Evolutionary conservation across 2,329 filamentous ascomycete genomes (phyloP), one percentile per base, ranked within the genome.

Genomic region (Neonectria sp.): DNA sequence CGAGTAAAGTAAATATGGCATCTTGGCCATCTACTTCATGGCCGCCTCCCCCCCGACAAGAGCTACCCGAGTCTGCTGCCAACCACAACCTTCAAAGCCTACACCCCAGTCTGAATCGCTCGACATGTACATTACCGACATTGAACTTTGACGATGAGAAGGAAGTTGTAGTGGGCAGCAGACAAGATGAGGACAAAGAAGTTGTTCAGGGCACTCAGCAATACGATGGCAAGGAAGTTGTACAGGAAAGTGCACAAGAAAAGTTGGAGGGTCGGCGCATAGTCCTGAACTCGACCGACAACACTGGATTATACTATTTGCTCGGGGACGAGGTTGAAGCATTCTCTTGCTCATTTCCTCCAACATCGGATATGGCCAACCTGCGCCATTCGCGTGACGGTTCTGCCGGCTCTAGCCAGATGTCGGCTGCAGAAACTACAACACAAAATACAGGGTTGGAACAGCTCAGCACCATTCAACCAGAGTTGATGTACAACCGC

Each of bases 101-200:
- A 6, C 29, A 55, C 25, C 21, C 15, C 7, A 13, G 24, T 9
- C 33, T 29, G 8, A 17, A 35, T 21, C 15, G n/a, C 12, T 25
- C 21, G 11, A 8, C 24, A 2, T 4, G 37, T 8, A 21, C 21
- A 1, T 35, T 43, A 4, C 15, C 48, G 13, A 43, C 17, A 8
- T 6, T n/a, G 9, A 9, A 25, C n/a, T 61, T 46, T 17, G 43
- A 24, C n/a, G 59, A 61, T 29, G 59, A 61, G 29, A 61, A 61
- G n/a, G 49, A 61, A n/a, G 49, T 46, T 12, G 59, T 21, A 21
- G 21, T 21, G 21, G 21, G 21, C 21, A 21, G 21, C 21, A 21
- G 21, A 21, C 21, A 21, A 21, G 21, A 21, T 21, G 21, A 21
- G 21, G 21, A 21, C 21, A 21, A 21, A 21, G 21, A 21, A 21